Conservation (phyloP, 345 rosid species). For the Salix caprea region DNA sequence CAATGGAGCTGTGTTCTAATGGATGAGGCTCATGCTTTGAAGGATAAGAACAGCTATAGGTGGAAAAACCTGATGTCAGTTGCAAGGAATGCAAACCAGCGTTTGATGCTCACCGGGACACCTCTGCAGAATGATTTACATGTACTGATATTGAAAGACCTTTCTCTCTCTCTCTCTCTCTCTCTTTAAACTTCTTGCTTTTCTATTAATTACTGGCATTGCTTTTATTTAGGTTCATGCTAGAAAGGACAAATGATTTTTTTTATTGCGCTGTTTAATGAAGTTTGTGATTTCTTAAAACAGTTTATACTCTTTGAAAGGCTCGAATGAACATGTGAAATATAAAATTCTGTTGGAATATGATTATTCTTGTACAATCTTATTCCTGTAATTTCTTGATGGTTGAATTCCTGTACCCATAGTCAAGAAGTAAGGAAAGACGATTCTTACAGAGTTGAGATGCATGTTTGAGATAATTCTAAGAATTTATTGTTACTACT, state of each 20-base stretch:
- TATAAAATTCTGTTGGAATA: background rate
- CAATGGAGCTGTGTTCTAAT: constrained; percentile 96
- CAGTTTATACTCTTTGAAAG: background rate
- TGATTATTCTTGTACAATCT: background rate
- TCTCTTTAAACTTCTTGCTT: background rate
- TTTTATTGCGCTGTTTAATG: background rate
- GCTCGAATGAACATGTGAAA: background rate
- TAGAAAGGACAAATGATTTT: background rate
- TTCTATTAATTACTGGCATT: background rate
- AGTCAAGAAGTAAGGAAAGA: too few species aligned
- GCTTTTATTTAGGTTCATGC: background rate
- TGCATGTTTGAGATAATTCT: too few species aligned
- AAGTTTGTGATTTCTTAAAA: background rate
- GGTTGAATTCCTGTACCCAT: too few species aligned
- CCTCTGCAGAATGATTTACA: constrained; percentile 98
- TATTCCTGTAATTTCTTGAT: too few species aligned
- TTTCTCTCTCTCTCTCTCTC: background rate
- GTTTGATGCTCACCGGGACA: constrained; percentile 96
- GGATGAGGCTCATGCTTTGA: constrained; percentile 99
- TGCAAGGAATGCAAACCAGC: constrained; percentile 90
- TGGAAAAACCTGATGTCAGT: constrained; percentile 95
- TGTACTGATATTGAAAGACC: constrained; percentile 31
- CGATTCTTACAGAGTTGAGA: too few species aligned
- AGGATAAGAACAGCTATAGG: constrained; percentile 93
- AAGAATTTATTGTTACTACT: too few species aligned